Percentiles rank a stretch among this genome's conserved stretches.
Evolutionary conservation across 305 asterid genomes (phyloP).

Genomic region (Fraxinus nigra): DNA sequence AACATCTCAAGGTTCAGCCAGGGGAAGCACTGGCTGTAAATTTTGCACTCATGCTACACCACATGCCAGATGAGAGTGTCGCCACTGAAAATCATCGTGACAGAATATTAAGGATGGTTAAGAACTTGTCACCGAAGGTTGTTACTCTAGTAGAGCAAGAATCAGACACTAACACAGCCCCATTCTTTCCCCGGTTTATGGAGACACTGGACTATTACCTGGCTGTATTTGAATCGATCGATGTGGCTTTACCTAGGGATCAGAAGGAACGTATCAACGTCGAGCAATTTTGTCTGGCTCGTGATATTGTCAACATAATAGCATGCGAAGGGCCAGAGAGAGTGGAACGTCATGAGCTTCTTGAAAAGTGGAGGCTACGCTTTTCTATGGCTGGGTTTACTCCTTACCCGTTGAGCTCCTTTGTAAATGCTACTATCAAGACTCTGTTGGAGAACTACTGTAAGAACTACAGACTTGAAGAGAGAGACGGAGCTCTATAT

Average conservation of each 20-base stretch:
- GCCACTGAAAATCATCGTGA: constrained; percentile 43
- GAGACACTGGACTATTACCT: constrained; percentile 43
- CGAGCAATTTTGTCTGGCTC: constrained; percentile 52
- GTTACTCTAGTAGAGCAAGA: constrained; percentile 56
- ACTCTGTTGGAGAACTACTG: constrained; percentile 36
- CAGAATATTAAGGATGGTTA: constrained; percentile 44
- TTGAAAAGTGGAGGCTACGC: constrained; percentile 45
- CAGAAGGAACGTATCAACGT: constrained; percentile 46
- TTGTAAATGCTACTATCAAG: constrained; percentile 37
- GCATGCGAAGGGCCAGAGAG: constrained; percentile 56
- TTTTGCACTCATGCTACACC: constrained; percentile 45
- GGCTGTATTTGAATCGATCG: constrained; percentile 49
- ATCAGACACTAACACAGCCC: constrained; percentile 44
- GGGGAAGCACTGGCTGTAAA: constrained; percentile 54
- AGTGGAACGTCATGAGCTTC: constrained; percentile 51
- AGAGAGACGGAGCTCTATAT: constrained; percentile 41
- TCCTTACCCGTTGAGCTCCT: constrained; percentile 45
- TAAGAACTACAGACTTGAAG: constrained; percentile 33
- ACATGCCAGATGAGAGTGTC: constrained; percentile 53
- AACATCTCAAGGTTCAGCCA: constrained; percentile 27
- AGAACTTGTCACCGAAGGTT: constrained; percentile 45
- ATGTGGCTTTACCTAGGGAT: constrained; percentile 43
- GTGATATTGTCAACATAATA: constrained; percentile 50
- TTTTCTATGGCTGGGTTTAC: constrained; percentile 45
- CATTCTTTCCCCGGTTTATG: constrained; percentile 38